Evolutionary conservation across 1,284 basidiomycete species (phyloP).

Genomic region (Ustilago crameri): DNA sequence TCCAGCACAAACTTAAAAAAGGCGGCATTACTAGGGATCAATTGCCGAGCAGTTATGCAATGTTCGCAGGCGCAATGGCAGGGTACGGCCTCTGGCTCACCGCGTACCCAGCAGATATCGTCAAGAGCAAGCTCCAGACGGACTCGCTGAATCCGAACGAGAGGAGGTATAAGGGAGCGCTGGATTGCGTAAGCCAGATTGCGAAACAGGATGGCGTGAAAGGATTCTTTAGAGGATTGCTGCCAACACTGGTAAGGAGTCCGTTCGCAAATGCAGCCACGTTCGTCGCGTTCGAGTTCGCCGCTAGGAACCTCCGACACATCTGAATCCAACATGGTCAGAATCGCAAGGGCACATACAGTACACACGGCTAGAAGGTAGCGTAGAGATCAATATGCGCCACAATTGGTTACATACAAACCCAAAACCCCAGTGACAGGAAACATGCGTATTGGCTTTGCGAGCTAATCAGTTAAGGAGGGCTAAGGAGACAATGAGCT

Average conservation of each 20-base stretch:
- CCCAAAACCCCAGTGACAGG: too few species aligned
- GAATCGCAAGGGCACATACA: too few species aligned
- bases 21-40: slow-evolving; percentile 37
- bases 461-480: too few species aligned
- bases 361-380: too few species aligned
- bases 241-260: slow-evolving; percentile 84
- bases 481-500: too few species aligned
- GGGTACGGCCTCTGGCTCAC: slow-evolving; percentile 66
- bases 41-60: slow-evolving; percentile 52
- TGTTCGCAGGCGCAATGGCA: slow-evolving; percentile 61
- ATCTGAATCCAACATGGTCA: slow-evolving; percentile 5
- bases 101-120: slow-evolving; percentile 92
- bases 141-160: slow-evolving; percentile 73
- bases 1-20: slow-evolving; percentile 78
- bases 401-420: too few species aligned
- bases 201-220: slow-evolving; percentile 82
- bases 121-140: slow-evolving; percentile 94
- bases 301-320: slow-evolving; percentile 33
- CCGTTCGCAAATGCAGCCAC: slow-evolving; percentile 67
- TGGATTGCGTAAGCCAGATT: slow-evolving; percentile 84
- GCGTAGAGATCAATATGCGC: too few species aligned
- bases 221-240: slow-evolving; percentile 89
- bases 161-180: slow-evolving; percentile 79
- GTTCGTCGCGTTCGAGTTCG: slow-evolving; percentile 64
- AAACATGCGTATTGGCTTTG: too few species aligned